Evolutionary conservation across 768 basidiomycete genomes (phyloP).

Genomic region (Naganishia antarctica): DNA sequence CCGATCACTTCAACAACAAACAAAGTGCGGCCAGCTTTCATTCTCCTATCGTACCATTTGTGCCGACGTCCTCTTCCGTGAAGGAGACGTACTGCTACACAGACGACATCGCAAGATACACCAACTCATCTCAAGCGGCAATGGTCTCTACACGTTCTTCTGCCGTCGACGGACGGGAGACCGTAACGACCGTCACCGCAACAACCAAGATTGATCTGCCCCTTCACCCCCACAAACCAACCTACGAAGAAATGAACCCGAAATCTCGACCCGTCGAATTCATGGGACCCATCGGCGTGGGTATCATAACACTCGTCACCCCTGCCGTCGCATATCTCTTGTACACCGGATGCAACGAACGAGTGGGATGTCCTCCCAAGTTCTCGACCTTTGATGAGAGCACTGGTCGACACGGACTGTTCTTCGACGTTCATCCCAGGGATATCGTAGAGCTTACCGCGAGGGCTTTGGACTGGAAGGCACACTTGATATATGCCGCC

Average conservation of each 20-base stretch:
- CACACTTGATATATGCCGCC: constrained; percentile 66
- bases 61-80: no score
- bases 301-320: constrained; percentile 35
- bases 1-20: constrained; percentile 5
- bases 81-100: no score
- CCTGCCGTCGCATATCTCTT: constrained; percentile 43
- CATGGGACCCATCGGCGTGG: constrained; percentile 43
- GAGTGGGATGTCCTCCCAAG: constrained; percentile 43
- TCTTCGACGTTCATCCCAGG: constrained; percentile 33
- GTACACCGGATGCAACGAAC: constrained; percentile 45
- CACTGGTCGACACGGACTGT: neutral
- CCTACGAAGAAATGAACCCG: constrained; percentile 46
- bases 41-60: constrained; percentile 19
- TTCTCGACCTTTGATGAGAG: constrained; percentile 9
- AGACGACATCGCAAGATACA: neutral
- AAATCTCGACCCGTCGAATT: constrained; percentile 40
- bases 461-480: constrained; percentile 75
- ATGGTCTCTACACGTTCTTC: constrained; percentile 13
- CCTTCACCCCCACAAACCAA: constrained; percentile 38
- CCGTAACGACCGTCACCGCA: constrained; percentile 41
- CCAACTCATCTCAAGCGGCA: neutral
- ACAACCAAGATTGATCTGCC: constrained; percentile 42
- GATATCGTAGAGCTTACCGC: constrained; percentile 44
- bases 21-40: neutral
- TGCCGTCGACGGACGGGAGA: constrained; percentile 13